phyloP scores from a whole-genome alignment of 1,139 yeast species.

The Yamadazyma siamensis region DNA sequence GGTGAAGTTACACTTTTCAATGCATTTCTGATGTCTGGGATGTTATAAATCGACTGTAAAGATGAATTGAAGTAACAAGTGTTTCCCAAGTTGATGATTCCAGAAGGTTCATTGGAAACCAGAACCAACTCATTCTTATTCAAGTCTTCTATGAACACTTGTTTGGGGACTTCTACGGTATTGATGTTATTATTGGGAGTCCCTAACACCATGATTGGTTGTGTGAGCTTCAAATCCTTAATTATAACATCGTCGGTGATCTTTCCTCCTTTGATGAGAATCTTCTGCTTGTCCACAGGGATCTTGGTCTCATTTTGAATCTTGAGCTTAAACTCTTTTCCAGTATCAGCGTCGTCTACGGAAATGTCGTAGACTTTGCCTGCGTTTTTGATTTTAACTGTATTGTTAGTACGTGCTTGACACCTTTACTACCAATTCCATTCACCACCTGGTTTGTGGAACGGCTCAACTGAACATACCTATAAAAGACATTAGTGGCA shows the following conservation, averaged over 20 bases:
- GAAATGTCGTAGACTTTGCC: slow-evolving; percentile 78
- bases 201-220: slow-evolving; percentile 84
- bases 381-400: slow-evolving; percentile 62
- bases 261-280: slow-evolving; percentile 86
- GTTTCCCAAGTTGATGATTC: slow-evolving; percentile 84
- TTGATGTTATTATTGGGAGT: slow-evolving; percentile 75
- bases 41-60: slow-evolving; percentile 70
- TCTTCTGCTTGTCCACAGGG: slow-evolving; percentile 85
- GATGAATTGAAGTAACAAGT: slow-evolving; percentile 94
- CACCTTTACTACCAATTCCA: neutral
- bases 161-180: slow-evolving; percentile 52
- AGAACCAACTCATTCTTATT: slow-evolving; percentile 41
- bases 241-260: slow-evolving; percentile 59
- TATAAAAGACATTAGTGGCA: slow-evolving; percentile 7
- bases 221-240: slow-evolving; percentile 52
- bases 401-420: slow-evolving; percentile 7
- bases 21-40: slow-evolving; percentile 52
- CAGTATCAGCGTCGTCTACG: slow-evolving; percentile 54
- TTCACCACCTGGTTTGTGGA: neutral
- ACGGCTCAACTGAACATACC: slow-evolving; percentile 10
- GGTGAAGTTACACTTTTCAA: slow-evolving; percentile 17
- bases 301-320: slow-evolving; percentile 74
- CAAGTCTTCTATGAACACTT: slow-evolving; percentile 69
- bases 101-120: slow-evolving; percentile 62
- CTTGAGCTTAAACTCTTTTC: slow-evolving; percentile 67